A percentile compares a stretch with the other conserved stretches of the same genome.
Conservation (phyloP, 2,329 filamentous ascomycete species). For the Cercospora citrullina region DNA sequence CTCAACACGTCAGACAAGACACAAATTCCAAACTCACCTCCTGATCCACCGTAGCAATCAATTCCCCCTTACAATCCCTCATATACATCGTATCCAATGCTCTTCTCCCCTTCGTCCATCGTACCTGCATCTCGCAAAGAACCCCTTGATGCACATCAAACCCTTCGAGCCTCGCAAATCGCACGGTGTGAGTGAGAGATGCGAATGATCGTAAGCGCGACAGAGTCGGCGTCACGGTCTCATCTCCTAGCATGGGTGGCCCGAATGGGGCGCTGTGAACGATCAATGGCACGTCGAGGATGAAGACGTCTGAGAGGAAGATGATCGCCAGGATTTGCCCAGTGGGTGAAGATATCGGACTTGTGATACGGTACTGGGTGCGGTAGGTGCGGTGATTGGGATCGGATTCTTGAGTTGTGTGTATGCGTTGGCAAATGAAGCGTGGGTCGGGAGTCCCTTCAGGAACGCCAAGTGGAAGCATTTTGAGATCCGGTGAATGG, state of each 20-base stretch:
- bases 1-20: not conserved
- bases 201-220: not conserved
- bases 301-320: not conserved
- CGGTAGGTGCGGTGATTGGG: not conserved
- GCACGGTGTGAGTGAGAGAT: not conserved
- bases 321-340: slow-evolving; percentile 5
- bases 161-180: slow-evolving; percentile 1
- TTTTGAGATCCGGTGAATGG: not conserved
- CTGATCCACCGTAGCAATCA: slow-evolving; percentile 11
- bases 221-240: not conserved
- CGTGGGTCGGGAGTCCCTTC: not conserved
- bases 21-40: not conserved
- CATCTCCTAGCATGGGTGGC: not conserved
- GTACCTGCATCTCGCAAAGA: not conserved
- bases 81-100: not conserved
- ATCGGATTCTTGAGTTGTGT: not conserved
- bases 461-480: not conserved
- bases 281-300: not conserved
- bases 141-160: slow-evolving; percentile 3
- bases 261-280: slow-evolving; percentile 5
- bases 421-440: not conserved
- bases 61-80: not conserved
- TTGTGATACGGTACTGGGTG: not conserved
- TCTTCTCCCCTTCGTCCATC: slow-evolving; percentile 1
- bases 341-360: not conserved